Evolutionary conservation across 2,329 filamentous ascomycete species (phyloP).

Genomic region (Neofusicoccum kwambonambiense): DNA sequence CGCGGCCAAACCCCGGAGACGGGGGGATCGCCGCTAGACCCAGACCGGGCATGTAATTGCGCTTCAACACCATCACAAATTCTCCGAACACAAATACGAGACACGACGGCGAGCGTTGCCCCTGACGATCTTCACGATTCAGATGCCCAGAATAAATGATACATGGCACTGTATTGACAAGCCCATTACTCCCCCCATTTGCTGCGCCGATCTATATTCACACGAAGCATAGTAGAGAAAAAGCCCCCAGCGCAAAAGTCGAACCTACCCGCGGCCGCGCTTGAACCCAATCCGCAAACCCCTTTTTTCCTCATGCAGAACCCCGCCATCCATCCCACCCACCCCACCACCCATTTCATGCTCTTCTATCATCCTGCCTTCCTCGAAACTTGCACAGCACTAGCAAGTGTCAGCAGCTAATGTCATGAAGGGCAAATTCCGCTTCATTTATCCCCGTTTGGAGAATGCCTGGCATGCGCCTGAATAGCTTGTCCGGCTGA

Average conservation of each 20-base stretch:
- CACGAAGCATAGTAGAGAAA: background rate
- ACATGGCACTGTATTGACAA: slow-evolving; percentile 6
- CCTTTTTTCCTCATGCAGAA: slow-evolving; percentile 3
- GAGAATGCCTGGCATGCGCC: background rate
- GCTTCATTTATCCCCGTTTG: background rate
- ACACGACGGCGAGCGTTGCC: background rate
- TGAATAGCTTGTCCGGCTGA: no score
- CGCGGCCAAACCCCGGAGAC: background rate
- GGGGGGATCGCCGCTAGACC: background rate
- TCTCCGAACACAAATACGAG: background rate
- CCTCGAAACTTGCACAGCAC: background rate
- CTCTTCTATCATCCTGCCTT: background rate
- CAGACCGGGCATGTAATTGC: background rate
- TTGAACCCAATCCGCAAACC: background rate
- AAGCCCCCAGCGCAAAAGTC: background rate
- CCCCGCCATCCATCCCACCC: background rate
- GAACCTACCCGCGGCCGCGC: background rate
- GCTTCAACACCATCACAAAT: slow-evolving; percentile 1
- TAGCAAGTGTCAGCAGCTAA: background rate
- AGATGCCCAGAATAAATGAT: background rate
- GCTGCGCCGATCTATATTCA: slow-evolving; percentile 10
- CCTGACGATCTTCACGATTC: slow-evolving; percentile 1
- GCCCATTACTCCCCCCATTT: slow-evolving; percentile 1
- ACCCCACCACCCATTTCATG: background rate
- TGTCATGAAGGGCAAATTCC: background rate